Percentiles rank a stretch among this genome's conserved stretches.
Conservation (phyloP, 176 grass and related monocot genomes). For the Eleusine coracana region DNA sequence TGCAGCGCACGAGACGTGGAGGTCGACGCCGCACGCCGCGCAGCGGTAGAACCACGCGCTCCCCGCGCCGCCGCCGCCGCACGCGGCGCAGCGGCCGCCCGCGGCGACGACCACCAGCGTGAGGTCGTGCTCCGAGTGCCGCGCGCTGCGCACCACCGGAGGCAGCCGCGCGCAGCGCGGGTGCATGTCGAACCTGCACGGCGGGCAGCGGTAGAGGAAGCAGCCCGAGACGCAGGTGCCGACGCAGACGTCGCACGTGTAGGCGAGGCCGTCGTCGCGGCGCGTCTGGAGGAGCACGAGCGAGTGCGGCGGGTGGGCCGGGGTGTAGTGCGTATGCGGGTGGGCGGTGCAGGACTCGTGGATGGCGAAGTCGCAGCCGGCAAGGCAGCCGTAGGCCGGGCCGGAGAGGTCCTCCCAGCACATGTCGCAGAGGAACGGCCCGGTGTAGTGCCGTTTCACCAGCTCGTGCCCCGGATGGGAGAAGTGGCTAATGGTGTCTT, state of each 20-base stretch:
- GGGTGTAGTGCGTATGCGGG: background rate
- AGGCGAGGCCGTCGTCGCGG: background rate
- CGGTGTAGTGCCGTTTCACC: background rate
- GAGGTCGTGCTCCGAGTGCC: background rate
- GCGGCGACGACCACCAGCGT: background rate
- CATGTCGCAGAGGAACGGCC: conserved; percentile 8
- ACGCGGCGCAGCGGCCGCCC: background rate
- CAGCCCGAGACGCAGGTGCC: background rate
- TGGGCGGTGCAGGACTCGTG: conserved; percentile 6
- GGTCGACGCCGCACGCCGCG: too few relatives aligned
- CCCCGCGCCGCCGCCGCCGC: too few relatives aligned
- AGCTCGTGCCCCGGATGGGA: conserved; percentile 23
- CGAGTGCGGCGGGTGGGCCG: background rate
- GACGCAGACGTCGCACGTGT: background rate
- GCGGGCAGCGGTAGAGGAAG: conserved; percentile 32
- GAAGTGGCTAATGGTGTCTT: background rate
- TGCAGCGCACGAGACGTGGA: too few relatives aligned
- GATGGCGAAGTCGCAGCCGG: conserved; percentile 23
- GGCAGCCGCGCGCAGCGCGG: conserved; percentile 2
- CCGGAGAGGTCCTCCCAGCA: conserved; percentile 11
- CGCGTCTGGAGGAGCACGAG: conserved; percentile 13
- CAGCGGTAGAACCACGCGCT: too few relatives aligned
- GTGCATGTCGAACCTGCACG: conserved; percentile 32
- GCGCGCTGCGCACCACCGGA: background rate
- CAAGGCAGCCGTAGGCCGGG: conserved; percentile 3